Conservation (phyloP, 163 green algal genomes). For the Picocystis sp. region DNA sequence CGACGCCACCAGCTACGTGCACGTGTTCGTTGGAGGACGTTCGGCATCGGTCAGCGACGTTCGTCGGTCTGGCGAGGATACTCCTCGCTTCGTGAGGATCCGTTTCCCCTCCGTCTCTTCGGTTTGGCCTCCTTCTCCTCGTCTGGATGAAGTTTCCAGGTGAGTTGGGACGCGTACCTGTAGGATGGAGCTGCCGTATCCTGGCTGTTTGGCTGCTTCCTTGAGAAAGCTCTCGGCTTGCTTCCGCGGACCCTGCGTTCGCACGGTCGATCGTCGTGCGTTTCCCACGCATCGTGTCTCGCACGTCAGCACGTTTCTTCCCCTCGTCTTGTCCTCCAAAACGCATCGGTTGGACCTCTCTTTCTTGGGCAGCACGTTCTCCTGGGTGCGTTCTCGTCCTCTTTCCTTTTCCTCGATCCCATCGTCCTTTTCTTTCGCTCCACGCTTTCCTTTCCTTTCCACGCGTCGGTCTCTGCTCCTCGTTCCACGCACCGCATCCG, state of each 20-base stretch:
- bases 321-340: too few species aligned
- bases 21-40: not conserved
- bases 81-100: not conserved
- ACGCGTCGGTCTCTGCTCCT: too few species aligned
- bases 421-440: too few species aligned
- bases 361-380: too few species aligned
- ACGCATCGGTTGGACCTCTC: too few species aligned
- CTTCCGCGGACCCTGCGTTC: constrained; percentile 32
- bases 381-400: too few species aligned
- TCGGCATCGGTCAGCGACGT: not conserved
- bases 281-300: too few species aligned
- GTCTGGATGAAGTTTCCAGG: not conserved
- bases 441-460: too few species aligned
- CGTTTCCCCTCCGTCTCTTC: not conserved
- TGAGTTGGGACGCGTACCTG: constrained; percentile 29
- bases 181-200: constrained; percentile 53
- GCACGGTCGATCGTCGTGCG: too few species aligned
- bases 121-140: too few species aligned
- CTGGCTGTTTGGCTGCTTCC: constrained; percentile 32
- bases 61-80: not conserved
- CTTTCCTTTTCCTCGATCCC: too few species aligned
- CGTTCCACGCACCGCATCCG: constrained; percentile 19
- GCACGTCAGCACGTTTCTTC: too few species aligned
- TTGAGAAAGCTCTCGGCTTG: constrained; percentile 62
- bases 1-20: constrained; percentile 45